These are phyloP conservation scores for Pisolithus orientalis DNA, from an alignment of 768 basidiomycete genomes.

Conservation along the genomic window DNA sequence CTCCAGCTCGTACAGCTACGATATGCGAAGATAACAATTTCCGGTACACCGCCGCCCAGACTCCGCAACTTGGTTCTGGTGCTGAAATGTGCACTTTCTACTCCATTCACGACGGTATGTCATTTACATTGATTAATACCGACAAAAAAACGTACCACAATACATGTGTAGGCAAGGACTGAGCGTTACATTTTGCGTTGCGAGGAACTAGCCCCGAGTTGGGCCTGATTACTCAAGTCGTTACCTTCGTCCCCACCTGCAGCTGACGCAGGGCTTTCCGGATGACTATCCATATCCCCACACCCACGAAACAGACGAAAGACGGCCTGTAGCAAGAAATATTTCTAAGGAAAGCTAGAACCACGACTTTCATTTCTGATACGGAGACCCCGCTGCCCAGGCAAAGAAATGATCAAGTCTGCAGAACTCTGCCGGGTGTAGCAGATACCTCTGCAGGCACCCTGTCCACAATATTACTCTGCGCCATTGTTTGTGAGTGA, in stretches of 20 bases:
- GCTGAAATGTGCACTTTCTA: too few relatives aligned
- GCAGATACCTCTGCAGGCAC: slow-evolving; percentile 54
- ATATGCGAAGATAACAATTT: too few relatives aligned
- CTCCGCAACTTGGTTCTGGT: too few relatives aligned
- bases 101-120: too few relatives aligned
- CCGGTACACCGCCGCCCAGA: too few relatives aligned
- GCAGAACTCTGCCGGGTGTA: not conserved
- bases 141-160: too few relatives aligned
- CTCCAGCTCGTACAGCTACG: too few relatives aligned
- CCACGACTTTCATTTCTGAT: slow-evolving; percentile 46
- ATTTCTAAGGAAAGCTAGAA: slow-evolving; percentile 56
- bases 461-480: slow-evolving; percentile 75
- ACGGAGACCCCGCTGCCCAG: slow-evolving; percentile 40
- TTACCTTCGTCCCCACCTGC: not conserved
- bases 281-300: slow-evolving; percentile 52
- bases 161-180: too few relatives aligned
- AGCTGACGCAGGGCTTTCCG: slow-evolving; percentile 31
- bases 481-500: not conserved
- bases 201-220: too few relatives aligned
- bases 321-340: slow-evolving; percentile 49
- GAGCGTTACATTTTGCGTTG: too few relatives aligned
- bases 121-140: too few relatives aligned
- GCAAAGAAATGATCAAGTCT: not conserved
- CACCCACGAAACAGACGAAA: slow-evolving; percentile 74
- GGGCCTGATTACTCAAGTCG: too few relatives aligned